These are phyloP conservation scores for Suhomyces emberorum DNA, from an alignment of 805 yeast genomes.

Conservation along the genomic window DNA sequence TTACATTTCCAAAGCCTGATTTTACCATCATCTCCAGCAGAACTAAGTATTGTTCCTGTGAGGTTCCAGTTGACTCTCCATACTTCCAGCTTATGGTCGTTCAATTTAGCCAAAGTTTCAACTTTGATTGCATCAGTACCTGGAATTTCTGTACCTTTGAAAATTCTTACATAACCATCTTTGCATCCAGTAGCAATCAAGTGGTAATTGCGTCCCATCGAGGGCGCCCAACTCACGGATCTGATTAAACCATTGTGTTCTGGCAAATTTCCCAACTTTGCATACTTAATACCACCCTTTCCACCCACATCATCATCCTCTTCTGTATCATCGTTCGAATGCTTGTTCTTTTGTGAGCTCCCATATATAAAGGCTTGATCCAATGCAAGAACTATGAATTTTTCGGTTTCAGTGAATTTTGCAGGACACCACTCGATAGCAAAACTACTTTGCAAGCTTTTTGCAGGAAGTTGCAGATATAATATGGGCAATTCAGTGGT, in stretches of 20 bases:
- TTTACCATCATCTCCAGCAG: constrained; percentile 94
- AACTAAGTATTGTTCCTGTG: constrained; percentile 87
- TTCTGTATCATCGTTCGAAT: background rate
- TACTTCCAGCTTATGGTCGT: constrained; percentile 82
- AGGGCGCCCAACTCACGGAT: constrained; percentile 94
- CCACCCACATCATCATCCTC: background rate
- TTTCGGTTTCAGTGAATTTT: constrained; percentile 68
- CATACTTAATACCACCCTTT: constrained; percentile 32
- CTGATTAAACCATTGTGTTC: constrained; percentile 87
- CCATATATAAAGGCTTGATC: constrained; percentile 83
- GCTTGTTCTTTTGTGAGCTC: constrained; percentile 7
- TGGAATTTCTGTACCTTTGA: constrained; percentile 57
- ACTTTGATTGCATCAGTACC: constrained; percentile 40
- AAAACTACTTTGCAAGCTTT: constrained; percentile 80
- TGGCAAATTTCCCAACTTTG: constrained; percentile 61
- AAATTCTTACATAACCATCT: constrained; percentile 88
- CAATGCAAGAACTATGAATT: constrained; percentile 76
- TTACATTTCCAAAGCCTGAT: constrained; percentile 90
- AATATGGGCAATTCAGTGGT: constrained; percentile 68
- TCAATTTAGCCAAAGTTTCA: constrained; percentile 62
- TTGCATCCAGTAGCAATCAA: constrained; percentile 93
- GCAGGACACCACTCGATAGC: constrained; percentile 90
- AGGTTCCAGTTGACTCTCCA: constrained; percentile 97
- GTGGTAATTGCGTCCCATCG: constrained; percentile 87
- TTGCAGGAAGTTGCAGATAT: constrained; percentile 64